Evolutionary conservation across 805 yeast genomes (phyloP), one percentile per base, ranked within the genome.

Genomic region (Cyberlindnera mississippiensis): DNA sequence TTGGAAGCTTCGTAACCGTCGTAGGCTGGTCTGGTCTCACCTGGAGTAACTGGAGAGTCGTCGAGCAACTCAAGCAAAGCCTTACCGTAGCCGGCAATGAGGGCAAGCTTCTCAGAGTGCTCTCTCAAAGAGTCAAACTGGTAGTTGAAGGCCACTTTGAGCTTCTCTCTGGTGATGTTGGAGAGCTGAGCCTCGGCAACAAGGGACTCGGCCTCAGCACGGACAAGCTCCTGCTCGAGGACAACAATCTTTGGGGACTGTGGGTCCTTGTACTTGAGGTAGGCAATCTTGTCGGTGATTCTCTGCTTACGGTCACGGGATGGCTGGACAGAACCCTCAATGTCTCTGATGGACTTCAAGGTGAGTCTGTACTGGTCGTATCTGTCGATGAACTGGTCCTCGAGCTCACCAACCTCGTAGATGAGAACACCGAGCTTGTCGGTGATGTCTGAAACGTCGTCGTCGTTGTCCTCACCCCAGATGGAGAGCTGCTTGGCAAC

Each of bases 181-280:
- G 91, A 83, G 56, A 87, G 73, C 71, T 87, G 96, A 24, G 95
- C 95, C 69, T 86, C 95, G 37, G 95, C 96, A 55, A 87, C 95
- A 51, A 86, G 72, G 39, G 89, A 82, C 68, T 87, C 95, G 41
- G 95, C 95, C 69, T 87, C 95, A 29, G 93, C 93, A 68, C 96
- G 76, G 45, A 87, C 95, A 61, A 86, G 73, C 67, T 86, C 95
- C 66, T 87, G 95, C 71, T 87, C 95, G 62, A 87, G 72, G 43
- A 85, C 80, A 41, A 79, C 75, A 51, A 86, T 81, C 72, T 83
- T 85, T 53, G 74, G 88, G 32, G 89, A 80, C 66, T 81, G 82
- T 42, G 95, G 91, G 67, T 83, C 89, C 69, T 85, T 85, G 73
- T 85, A 84, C 68, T 85, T 83, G 66, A 85, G 71, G 66, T 79